Conservation (phyloP, 225 moss, liverwort and hornwort genomes). For the Lunularia cruciata region DNA sequence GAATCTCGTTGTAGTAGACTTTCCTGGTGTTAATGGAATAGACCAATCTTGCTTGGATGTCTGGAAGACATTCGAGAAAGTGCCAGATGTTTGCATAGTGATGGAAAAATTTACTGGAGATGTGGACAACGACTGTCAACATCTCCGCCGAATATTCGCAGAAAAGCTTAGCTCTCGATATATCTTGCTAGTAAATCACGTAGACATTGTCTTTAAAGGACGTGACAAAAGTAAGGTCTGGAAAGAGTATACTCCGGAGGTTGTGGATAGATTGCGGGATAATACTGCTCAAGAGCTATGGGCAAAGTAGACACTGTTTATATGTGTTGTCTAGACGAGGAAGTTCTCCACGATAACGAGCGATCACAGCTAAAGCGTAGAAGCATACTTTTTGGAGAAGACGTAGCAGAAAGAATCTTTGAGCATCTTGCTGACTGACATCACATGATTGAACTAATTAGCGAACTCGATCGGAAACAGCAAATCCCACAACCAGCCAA, state of each 20-base stretch:
- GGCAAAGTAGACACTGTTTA: not conserved
- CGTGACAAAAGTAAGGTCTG: not conserved
- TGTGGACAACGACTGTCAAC: not conserved
- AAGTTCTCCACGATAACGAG: not conserved
- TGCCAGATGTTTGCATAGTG: conserved; percentile 1
- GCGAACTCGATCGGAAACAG: too few relatives aligned
- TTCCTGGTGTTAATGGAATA: not conserved
- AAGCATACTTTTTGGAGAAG: not conserved
- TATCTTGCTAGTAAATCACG: conserved; percentile 4
- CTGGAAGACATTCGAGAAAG: not conserved
- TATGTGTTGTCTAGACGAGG: conserved; percentile 1
- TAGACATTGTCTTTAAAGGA: not conserved
- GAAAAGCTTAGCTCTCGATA: not conserved
- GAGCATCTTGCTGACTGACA: conserved; percentile 2
- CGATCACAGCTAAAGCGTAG: not conserved
- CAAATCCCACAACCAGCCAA: too few relatives aligned
- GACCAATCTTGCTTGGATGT: not conserved
- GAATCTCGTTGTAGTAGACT: not conserved
- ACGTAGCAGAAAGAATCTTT: not conserved
- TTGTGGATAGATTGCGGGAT: not conserved
- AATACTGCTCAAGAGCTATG: not conserved
- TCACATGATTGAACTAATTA: too few relatives aligned
- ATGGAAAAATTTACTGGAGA: conserved; percentile 12
- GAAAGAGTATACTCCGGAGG: not conserved
- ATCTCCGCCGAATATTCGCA: not conserved